These are phyloP conservation scores for Pseudomicrostroma phylloplanum DNA, from an alignment of 1,284 basidiomycete species.

Conservation along the genomic window DNA sequence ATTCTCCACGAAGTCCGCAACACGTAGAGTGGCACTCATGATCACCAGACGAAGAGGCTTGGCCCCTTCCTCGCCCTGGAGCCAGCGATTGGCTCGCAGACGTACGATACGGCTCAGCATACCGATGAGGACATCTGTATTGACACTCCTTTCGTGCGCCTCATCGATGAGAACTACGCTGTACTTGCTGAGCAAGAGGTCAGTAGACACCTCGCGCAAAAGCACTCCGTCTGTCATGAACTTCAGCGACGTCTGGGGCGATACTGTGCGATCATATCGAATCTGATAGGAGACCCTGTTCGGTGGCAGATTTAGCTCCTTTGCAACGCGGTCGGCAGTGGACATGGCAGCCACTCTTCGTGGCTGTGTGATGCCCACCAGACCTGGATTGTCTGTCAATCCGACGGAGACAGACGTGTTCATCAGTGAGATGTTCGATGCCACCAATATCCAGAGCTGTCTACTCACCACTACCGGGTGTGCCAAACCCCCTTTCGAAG, in stretches of 20 bases:
- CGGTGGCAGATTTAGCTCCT: conserved; percentile 75
- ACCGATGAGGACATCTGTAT: conserved; percentile 95
- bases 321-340: conserved; percentile 82
- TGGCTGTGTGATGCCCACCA: conserved; percentile 97
- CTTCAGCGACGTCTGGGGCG: conserved; percentile 82
- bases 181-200: conserved; percentile 84
- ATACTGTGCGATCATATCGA: conserved; percentile 89
- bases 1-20: conserved; percentile 88
- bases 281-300: conserved; percentile 90
- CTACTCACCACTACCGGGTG: conserved; percentile 55
- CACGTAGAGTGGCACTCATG: conserved; percentile 96
- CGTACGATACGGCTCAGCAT: conserved; percentile 85
- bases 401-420: conserved; percentile 42
- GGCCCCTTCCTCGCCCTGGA: conserved; percentile 21
- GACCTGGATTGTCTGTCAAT: conserved; percentile 74
- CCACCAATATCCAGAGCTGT: no score
- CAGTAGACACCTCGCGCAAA: conserved; percentile 80
- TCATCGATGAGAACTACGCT: conserved; percentile 87
- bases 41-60: conserved; percentile 86
- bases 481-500: conserved; percentile 91
- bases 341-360: conserved; percentile 94
- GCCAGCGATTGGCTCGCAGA: conserved; percentile 59
- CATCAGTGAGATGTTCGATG: conserved; percentile 6
- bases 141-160: conserved; percentile 95
- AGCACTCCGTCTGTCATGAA: conserved; percentile 99